Base-by-base conservation (phyloP, 257 asterid species). In the Knoxia roxburghii region DNA sequence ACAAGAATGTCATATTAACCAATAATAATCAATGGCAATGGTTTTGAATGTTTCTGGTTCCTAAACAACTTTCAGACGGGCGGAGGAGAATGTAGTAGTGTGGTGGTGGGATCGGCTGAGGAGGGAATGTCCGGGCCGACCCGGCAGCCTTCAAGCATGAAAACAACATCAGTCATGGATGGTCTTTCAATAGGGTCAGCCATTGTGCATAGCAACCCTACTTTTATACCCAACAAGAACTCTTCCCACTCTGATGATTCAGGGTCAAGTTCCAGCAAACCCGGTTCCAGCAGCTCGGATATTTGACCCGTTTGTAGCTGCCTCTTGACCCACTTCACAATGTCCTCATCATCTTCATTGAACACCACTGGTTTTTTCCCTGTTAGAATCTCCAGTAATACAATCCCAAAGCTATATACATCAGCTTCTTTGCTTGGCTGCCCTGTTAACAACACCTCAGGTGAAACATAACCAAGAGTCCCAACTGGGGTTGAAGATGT, bases 181-280 rank as follows among this genome's bases (percentile, higher is more conserved):
- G 95, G 95, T 49, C 95, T 70, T 45, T 88, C 93, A 7, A 66
- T 46, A 59, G 93, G 95, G 45, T 88, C 95, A 0, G 90, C 85
- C 87, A 81, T 82, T 59, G 95, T 88, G 84, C 93, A 88, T 10
- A 88, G 87, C 70, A 88, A 20, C 21, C 95, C 95, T 12, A 88
- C 96, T 76, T 88, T 88, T 7, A 88, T 81, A 1, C 96, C 96
- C 20, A 88, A 68, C 78, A 88, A 68, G 77, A 81, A 88, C 71
- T 88, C 96, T 71, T 88, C 96, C 96, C 96, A 88, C 73, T 88
- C 96, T 0, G 96, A 79, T 7, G 96, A 88, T 68, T 88, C 96
- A 0, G 96, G 96, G 51, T 88, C 96, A 1, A 88, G 86, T 76
- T 88, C 96, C 0, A 88, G 80, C 78, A 88, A 67, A 0, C 96